Percentiles rank a stretch among this genome's conserved stretches.
Evolutionary conservation across 2,329 filamentous ascomycete species (phyloP).

Genomic region (Pseudopyricularia javanii): DNA sequence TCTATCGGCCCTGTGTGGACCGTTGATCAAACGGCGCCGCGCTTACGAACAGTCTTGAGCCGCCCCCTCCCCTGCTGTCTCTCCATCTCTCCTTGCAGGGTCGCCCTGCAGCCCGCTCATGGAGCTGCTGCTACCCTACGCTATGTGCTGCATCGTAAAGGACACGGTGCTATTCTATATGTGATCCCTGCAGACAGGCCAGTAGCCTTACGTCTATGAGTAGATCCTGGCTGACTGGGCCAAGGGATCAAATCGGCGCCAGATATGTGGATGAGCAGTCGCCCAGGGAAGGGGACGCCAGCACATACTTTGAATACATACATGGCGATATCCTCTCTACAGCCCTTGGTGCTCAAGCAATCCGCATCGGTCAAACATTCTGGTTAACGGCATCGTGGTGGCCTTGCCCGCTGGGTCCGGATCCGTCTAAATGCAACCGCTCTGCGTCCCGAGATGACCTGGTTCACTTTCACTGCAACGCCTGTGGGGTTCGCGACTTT

Average conservation of each 20-base stretch:
- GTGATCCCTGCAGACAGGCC: not conserved
- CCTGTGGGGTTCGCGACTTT: not conserved
- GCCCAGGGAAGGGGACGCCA: not conserved
- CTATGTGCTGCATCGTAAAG: not conserved
- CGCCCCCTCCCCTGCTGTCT: not conserved
- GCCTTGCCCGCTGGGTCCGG: not conserved
- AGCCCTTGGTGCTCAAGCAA: not conserved
- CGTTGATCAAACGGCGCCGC: not conserved
- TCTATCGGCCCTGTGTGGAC: not conserved
- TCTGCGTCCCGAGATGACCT: not conserved
- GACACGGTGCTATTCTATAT: not conserved
- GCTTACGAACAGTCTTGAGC: not conserved
- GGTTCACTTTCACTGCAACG: not conserved
- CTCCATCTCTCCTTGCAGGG: not conserved
- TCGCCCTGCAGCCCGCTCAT: too few relatives aligned
- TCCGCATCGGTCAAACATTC: not conserved
- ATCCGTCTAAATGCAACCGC: not conserved
- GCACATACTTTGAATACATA: not conserved
- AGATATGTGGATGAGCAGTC: not conserved
- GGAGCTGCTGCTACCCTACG: not conserved
- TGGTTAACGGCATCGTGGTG: not conserved
- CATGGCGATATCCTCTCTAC: too few relatives aligned
- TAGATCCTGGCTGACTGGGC: not conserved
- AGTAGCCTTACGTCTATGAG: not conserved
- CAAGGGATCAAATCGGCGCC: not conserved